These are phyloP conservation scores for Aspergillus caelatus DNA, from an alignment of 2,329 filamentous ascomycete genomes.

Conservation along the genomic window DNA sequence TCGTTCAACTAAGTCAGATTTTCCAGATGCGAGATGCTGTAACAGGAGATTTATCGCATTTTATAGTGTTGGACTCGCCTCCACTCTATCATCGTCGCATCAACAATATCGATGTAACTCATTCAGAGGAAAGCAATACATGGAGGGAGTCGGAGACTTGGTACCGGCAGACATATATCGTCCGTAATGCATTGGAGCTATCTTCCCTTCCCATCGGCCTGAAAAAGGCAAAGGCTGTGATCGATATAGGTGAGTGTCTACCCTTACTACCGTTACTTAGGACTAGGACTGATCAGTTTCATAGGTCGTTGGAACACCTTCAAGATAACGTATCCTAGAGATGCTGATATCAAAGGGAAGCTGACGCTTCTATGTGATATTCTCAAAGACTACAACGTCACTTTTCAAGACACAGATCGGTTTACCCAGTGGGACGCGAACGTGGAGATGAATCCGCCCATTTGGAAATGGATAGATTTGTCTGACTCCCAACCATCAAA, in stretches of 20 bases:
- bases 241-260: conserved; percentile 59
- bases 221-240: conserved; percentile 53
- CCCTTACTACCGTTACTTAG: background rate
- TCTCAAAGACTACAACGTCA: conserved; percentile 74
- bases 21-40: conserved; percentile 35
- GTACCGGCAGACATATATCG: conserved; percentile 67
- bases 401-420: conserved; percentile 45
- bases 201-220: conserved; percentile 47
- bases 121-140: conserved; percentile 39
- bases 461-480: conserved; percentile 47
- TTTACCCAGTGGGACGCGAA: conserved; percentile 45
- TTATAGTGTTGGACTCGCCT: conserved; percentile 46
- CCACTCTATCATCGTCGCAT: conserved; percentile 50
- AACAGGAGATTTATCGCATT: conserved; percentile 30
- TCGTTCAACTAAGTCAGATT: conserved; percentile 45
- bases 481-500: conserved; percentile 26
- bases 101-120: conserved; percentile 40
- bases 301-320: conserved; percentile 66
- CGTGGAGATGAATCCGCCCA: conserved; percentile 21
- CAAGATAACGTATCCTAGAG: conserved; percentile 50
- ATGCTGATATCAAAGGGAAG: conserved; percentile 28
- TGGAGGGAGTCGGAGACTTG: conserved; percentile 63
- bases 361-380: conserved; percentile 54
- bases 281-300: conserved; percentile 8
- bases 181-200: conserved; percentile 46